Evolutionary conservation across 2,329 filamentous ascomycete species (phyloP), one percentile per base, ranked within the genome.

Genomic region (Nothophoma quercina): DNA sequence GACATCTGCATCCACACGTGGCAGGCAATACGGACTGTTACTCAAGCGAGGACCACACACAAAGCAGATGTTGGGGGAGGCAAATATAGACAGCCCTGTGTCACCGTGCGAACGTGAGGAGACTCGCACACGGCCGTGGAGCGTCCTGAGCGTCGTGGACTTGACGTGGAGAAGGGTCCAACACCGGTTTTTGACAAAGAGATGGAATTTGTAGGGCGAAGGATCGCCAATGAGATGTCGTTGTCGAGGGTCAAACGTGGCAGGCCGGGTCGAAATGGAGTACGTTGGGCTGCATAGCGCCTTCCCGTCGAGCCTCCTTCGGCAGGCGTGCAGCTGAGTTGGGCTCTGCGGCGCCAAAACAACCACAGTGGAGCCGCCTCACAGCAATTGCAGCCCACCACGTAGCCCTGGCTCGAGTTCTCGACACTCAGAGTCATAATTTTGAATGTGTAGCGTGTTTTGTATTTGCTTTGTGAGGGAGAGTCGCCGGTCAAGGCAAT

Each of bases 201-300:
- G 38, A 36, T 36, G 39, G 25, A 26, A 25, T 43, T 43, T 38
- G 12, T 26, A 36, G 46, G 21, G 38, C 30, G 23, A 34, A 26
- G 32, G 33, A 18, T 43, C 32, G 26, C 46, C 46, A 30, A 50
- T 50, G 39, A 32, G 32, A 8, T 1, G 15, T 7, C 33, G 25
- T 22, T 13, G 16, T 15, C 29, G 34, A 30, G 29, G 19, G 15
- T 40, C 40, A 36, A 48, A 46, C 49, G 42, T 52, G 49, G 49
- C 49, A 42, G 21, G 16, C 32, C 30, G 34, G 30, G 42, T 23
- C 28, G n/a, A n/a, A n/a, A 18, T 30, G 28, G 28, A 48, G 55
- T 40, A 46, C 46, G 53, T 64, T 64, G 61, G 61, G 61, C 61
- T 60, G 55, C 57, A 59, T 50, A 43, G 42, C 48, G 53, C 47